Evolutionary conservation across 2,329 filamentous ascomycete species (phyloP), one percentile per base, ranked within the genome.

Genomic region (Fusarium heterosporum): DNA sequence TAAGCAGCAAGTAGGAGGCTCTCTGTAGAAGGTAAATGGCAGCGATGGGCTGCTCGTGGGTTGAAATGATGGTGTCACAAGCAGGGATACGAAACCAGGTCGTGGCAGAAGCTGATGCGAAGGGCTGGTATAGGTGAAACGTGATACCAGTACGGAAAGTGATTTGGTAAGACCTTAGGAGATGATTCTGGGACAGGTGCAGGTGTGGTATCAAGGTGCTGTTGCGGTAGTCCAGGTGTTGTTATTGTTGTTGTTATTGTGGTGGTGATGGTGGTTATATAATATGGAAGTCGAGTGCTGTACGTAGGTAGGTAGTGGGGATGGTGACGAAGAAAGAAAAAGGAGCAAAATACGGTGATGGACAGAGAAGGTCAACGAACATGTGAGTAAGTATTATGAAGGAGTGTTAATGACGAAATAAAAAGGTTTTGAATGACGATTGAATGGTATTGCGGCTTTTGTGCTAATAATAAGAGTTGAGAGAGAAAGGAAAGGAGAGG

Each of bases 31-130:
- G 41, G 43, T 39, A 48, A 47, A 48, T 38, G 25, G 42, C 40
- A 53, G 47, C 50, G 56, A 66, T 59, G 59, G 57, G 42, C 47
- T 49, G 53, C 55, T 68, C 60, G 50, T 52, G 47, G 43, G 45
- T 60, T n/a, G 59, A 66, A 51, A 49, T 51, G 55, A 67, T 68
- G 65, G 60, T 64, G 56, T 64, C 62, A 55, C 53, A 57, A 61
- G 55, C 70, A 72, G 70, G 70, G 70, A 55, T 71, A 40, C 53
- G 32, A 63, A 61, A 65, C 59, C 54, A 53, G 65, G 61, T 53
- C 48, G 52, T 50, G 55, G 16, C 41, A 46, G 25, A 49, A 63
- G 66, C 55, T 45, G 48, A 55, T 41, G 32, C 22, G 52, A 42
- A 40, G 29, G 25, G n/a, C 55, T 41, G 22, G 49, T 16, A 40